Percentiles rank a stretch among this genome's conserved stretches.
Conservation (phyloP, 306 rosid species). For the Comarum palustre region DNA sequence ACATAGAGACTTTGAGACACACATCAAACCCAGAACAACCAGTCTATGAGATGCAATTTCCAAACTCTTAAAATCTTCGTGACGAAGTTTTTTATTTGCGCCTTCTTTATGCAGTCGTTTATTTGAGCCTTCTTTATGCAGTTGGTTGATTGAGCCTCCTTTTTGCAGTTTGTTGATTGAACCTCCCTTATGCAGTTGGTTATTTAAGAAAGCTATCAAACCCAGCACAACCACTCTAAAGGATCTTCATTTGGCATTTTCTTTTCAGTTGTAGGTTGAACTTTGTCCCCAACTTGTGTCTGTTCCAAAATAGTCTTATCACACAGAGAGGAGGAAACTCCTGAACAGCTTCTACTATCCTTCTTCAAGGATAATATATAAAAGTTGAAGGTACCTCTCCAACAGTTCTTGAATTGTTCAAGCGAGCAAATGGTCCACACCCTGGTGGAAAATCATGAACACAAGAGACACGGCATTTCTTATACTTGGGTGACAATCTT, state of each 20-base stretch:
- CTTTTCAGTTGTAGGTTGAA: slow-evolving; percentile 26
- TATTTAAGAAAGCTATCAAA: slow-evolving; percentile 52
- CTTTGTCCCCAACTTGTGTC: slow-evolving; percentile 22
- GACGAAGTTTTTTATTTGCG: slow-evolving; percentile 20
- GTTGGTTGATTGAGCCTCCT: not conserved
- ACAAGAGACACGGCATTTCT: slow-evolving; percentile 48
- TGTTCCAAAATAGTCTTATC: slow-evolving; percentile 27
- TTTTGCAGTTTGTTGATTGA: not conserved
- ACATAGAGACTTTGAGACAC: slow-evolving; percentile 56
- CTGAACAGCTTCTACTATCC: slow-evolving; percentile 62
- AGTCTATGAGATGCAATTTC: slow-evolving; percentile 12
- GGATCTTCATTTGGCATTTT: slow-evolving; percentile 8
- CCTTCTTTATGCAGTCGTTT: not conserved
- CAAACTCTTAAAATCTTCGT: not conserved
- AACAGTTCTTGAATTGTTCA: slow-evolving; percentile 8
- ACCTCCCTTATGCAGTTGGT: not conserved
- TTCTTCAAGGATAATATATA: slow-evolving; percentile 48
- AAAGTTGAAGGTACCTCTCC: not conserved
- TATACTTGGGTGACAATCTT: slow-evolving; percentile 35
- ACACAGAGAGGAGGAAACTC: slow-evolving; percentile 67
- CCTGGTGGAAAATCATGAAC: slow-evolving; percentile 74
- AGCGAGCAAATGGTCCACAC: slow-evolving; percentile 53
- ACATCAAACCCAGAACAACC: slow-evolving; percentile 53
- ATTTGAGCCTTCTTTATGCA: slow-evolving; percentile 22
- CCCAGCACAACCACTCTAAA: slow-evolving; percentile 43